Percentiles rank a stretch among this genome's conserved stretches.
Evolutionary conservation across 2,329 filamentous ascomycete species (phyloP).

Genomic region (Ophiostoma novo-ulmi): DNA sequence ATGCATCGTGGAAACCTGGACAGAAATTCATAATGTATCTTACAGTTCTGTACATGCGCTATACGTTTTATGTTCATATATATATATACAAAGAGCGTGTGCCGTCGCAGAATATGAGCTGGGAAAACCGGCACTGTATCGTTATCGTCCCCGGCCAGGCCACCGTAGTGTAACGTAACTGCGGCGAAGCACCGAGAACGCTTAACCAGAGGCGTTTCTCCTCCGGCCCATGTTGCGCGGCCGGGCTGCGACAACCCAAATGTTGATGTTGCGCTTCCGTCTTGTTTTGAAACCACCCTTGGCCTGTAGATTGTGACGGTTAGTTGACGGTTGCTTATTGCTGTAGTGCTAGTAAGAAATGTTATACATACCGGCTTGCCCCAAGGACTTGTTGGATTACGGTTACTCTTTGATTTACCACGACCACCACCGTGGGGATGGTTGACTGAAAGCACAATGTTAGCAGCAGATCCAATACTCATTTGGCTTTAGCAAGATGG

Average conservation of each 20-base stretch:
- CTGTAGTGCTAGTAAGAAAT: background rate
- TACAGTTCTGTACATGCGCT: conserved; percentile 4
- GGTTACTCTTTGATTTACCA: conserved; percentile 98
- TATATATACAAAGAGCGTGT: background rate
- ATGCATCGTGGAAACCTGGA: background rate
- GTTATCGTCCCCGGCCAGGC: background rate
- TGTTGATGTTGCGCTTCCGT: conserved; percentile 82
- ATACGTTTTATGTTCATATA: background rate
- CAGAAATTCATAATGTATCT: background rate
- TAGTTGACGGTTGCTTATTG: conserved; percentile 28
- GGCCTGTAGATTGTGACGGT: conserved; percentile 43
- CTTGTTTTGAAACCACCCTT: conserved; percentile 92
- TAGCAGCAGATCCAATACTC: background rate
- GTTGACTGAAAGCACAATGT: conserved; percentile 53
- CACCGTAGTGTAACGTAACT: background rate
- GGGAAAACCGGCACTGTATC: background rate
- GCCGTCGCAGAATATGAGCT: background rate
- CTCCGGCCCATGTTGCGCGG: conserved; percentile 88
- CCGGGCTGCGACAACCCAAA: conserved; percentile 78
- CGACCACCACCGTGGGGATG: conserved; percentile 98
- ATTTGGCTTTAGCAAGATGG: background rate
- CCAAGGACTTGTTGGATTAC: conserved; percentile 93
- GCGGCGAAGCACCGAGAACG: background rate
- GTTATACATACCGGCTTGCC: conserved; percentile 72
- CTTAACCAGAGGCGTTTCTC: conserved; percentile 41